Percentiles rank a stretch among this genome's conserved stretches.
Evolutionary conservation across 2,329 filamentous ascomycete genomes (phyloP).

Genomic region (Aspergillus sp.): DNA sequence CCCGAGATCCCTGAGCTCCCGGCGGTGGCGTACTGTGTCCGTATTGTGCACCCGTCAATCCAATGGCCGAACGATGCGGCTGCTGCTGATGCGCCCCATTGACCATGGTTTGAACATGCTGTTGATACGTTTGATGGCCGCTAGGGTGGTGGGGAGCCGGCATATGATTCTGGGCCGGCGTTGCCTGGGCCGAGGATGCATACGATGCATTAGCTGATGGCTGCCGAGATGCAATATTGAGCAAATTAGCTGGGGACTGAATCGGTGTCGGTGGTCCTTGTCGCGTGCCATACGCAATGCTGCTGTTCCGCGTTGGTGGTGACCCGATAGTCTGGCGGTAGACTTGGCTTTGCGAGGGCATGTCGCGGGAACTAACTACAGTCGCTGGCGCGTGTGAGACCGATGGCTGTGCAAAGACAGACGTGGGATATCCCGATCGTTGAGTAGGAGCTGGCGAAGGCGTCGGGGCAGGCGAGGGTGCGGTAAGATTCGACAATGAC

Average conservation of each 20-base stretch:
- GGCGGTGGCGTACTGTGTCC: slow-evolving; percentile 32
- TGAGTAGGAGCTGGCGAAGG: slow-evolving; percentile 26
- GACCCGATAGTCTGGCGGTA: slow-evolving; percentile 23
- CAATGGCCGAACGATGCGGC: slow-evolving; percentile 27
- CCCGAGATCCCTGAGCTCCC: slow-evolving; percentile 21
- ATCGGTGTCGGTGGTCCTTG: slow-evolving; percentile 26
- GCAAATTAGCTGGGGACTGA: slow-evolving; percentile 23
- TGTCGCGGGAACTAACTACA: slow-evolving; percentile 24
- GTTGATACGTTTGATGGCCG: slow-evolving; percentile 29
- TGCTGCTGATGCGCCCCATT: slow-evolving; percentile 30
- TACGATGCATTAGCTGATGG: slow-evolving; percentile 20
- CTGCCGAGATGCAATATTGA: slow-evolving; percentile 26
- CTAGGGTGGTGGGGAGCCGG: slow-evolving; percentile 12
- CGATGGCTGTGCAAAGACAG: slow-evolving; percentile 25
- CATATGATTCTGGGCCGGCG: slow-evolving; percentile 17
- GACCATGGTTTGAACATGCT: slow-evolving; percentile 35
- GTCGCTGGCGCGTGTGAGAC: slow-evolving; percentile 18
- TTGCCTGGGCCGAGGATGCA: slow-evolving; percentile 18
- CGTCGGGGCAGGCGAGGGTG: slow-evolving; percentile 30
- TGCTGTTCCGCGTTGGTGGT: slow-evolving; percentile 25
- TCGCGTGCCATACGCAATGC: slow-evolving; percentile 25
- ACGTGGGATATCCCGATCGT: slow-evolving; percentile 21
- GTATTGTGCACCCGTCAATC: slow-evolving; percentile 24
- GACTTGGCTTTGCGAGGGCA: slow-evolving; percentile 18
- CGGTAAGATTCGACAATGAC: slow-evolving; percentile 20